Conservation (phyloP, 306 rosid species). For the Sicyos baderoa region DNA sequence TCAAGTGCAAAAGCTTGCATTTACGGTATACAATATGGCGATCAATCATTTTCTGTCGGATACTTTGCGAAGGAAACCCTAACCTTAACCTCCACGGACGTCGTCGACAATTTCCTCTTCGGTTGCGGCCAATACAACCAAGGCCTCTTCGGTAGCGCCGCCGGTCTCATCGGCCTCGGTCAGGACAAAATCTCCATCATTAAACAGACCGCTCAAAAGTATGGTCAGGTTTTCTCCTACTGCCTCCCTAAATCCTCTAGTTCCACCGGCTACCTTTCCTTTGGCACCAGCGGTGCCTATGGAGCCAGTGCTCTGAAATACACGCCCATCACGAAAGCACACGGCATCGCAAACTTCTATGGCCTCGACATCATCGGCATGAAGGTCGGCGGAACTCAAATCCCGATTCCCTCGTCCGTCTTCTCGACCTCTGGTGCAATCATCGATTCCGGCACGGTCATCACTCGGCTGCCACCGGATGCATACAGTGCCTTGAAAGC, state of each 20-base stretch:
- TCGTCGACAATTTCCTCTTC: conserved; percentile 32
- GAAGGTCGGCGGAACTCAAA: conserved; percentile 25
- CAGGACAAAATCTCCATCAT: conserved; percentile 53
- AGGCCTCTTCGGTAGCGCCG: conserved; percentile 48
- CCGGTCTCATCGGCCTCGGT: conserved; percentile 74
- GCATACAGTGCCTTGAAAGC: conserved; percentile 37
- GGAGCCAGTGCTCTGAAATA: conserved; percentile 22
- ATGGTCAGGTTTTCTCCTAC: conserved; percentile 48
- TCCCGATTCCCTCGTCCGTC: conserved; percentile 30
- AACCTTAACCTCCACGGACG: conserved; percentile 24
- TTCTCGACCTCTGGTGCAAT: conserved; percentile 43
- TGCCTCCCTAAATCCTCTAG: conserved; percentile 62
- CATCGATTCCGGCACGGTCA: conserved; percentile 74
- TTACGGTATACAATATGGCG: conserved; percentile 45
- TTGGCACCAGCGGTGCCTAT: conserved; percentile 26
- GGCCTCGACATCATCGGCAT: conserved; percentile 38
- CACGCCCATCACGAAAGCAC: conserved; percentile 37
- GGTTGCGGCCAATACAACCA: conserved; percentile 73
- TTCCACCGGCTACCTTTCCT: conserved; percentile 41
- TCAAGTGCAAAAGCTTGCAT: conserved; percentile 27
- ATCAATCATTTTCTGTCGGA: conserved; percentile 52
- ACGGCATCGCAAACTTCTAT: conserved; percentile 31
- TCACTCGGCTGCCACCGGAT: conserved; percentile 47
- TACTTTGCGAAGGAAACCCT: conserved; percentile 42
- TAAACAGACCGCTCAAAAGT: conserved; percentile 49